Percentiles rank a stretch among this genome's conserved stretches.
These are phyloP conservation scores for Penicillium salamii DNA, from an alignment of 495 filamentous ascomycete genomes.

Conservation along the genomic window DNA sequence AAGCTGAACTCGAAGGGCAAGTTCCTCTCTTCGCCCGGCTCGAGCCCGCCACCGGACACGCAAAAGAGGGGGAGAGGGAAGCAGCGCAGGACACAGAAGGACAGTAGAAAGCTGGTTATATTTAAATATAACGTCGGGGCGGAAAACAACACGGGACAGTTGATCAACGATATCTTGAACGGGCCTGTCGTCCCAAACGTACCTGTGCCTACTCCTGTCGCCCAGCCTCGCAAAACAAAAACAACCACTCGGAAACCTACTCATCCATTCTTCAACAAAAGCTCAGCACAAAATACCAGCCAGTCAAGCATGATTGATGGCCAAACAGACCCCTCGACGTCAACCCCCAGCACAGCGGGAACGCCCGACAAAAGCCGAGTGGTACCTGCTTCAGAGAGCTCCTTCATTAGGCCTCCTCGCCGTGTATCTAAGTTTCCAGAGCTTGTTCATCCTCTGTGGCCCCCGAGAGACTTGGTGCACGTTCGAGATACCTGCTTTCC, in stretches of 20 bases:
- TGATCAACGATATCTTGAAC: constrained; percentile 52
- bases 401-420: constrained; percentile 25
- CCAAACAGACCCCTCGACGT: neutral
- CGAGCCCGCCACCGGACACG: constrained; percentile 27
- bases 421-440: constrained; percentile 55
- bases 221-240: constrained; percentile 15
- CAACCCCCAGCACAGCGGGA: constrained; percentile 16
- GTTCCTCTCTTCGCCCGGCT: constrained; percentile 49
- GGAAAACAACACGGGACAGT: constrained; percentile 32
- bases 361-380: constrained; percentile 9
- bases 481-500: constrained; percentile 26
- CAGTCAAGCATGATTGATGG: neutral
- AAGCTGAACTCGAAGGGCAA: constrained; percentile 56
- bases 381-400: neutral
- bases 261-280: constrained; percentile 77
- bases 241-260: constrained; percentile 54
- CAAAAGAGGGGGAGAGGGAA: constrained; percentile 24
- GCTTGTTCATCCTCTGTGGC: constrained; percentile 65
- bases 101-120: constrained; percentile 31
- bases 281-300: constrained; percentile 18
- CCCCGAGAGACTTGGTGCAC: constrained; percentile 61
- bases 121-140: constrained; percentile 42
- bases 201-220: neutral
- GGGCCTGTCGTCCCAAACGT: constrained; percentile 14
- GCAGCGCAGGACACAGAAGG: constrained; percentile 21